These are phyloP conservation scores for Canavalia ensiformis DNA, from an alignment of 306 rosid genomes.

Conservation along the genomic window DNA sequence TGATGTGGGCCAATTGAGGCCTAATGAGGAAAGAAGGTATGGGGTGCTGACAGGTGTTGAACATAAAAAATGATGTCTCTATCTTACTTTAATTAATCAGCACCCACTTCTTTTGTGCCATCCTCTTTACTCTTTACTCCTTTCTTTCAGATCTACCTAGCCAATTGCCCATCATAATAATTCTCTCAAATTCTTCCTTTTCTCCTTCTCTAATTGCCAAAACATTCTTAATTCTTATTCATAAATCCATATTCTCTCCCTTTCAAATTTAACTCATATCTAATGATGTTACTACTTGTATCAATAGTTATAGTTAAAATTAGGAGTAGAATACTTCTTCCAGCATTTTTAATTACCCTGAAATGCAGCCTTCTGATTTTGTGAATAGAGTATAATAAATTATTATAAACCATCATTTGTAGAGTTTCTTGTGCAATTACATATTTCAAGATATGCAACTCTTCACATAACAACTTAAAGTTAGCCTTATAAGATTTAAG, in stretches of 20 bases:
- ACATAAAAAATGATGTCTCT: background rate
- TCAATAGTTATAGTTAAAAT: too few relatives aligned
- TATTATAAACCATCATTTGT: too few relatives aligned
- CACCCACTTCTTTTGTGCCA: slow-evolving; percentile 1
- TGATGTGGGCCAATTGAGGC: slow-evolving; percentile 34
- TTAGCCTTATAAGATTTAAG: too few relatives aligned
- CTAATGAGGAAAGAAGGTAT: slow-evolving; percentile 46
- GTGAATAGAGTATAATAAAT: too few relatives aligned
- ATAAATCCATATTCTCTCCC: slow-evolving; percentile 1
- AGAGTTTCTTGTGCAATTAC: too few relatives aligned
- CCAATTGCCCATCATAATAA: background rate
- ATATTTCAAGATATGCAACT: too few relatives aligned
- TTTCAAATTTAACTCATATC: background rate
- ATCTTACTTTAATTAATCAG: slow-evolving; percentile 32
- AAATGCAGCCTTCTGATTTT: too few relatives aligned
- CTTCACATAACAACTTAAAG: too few relatives aligned
- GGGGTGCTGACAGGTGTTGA: slow-evolving; percentile 68
- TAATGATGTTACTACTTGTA: background rate
- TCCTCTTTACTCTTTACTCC: background rate
- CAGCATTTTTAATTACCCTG: too few relatives aligned
- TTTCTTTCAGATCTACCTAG: background rate
- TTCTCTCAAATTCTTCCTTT: background rate
- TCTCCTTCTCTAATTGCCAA: slow-evolving; percentile 38
- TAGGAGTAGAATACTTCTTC: too few relatives aligned
- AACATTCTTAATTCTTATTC: slow-evolving; percentile 14